phyloP scores from a whole-genome alignment of 352 stramenopile species.

The Globisporangium canariense region DNA sequence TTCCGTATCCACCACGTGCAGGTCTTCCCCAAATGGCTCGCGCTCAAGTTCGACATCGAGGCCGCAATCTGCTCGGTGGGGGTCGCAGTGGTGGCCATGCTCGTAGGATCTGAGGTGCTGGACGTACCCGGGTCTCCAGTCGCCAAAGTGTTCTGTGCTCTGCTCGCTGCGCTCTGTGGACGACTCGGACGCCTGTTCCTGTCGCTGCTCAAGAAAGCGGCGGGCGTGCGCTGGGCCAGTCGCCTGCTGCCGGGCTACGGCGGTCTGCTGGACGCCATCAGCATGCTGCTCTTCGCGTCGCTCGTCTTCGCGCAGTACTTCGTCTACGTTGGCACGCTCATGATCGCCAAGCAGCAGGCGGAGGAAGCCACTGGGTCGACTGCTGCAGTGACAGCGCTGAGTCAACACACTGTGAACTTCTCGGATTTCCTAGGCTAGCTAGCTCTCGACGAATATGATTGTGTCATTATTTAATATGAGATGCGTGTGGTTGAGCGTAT shows the following conservation, averaged over 20 bases:
- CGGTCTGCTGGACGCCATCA: conserved; percentile 88
- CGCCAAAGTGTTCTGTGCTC: conserved; percentile 10
- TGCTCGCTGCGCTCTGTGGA: conserved; percentile 25
- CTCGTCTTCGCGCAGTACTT: conserved; percentile 50
- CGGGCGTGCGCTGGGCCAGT: conserved; percentile 90
- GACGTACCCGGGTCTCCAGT: conserved; percentile 18
- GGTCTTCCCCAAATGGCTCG: conserved; percentile 38
- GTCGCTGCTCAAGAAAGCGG: conserved; percentile 91
- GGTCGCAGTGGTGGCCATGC: conserved; percentile 32
- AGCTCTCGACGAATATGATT: background rate
- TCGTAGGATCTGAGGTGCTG: conserved; percentile 30
- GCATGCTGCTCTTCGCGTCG: conserved; percentile 88
- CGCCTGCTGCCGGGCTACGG: conserved; percentile 92
- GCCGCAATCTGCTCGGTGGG: conserved; percentile 36
- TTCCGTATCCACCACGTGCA: conserved; percentile 41
- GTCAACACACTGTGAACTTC: background rate
- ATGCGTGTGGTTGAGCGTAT: too few species aligned
- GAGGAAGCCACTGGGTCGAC: background rate
- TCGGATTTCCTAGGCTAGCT: background rate
- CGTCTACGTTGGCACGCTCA: conserved; percentile 26
- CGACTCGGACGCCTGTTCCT: conserved; percentile 90
- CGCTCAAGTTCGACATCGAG: conserved; percentile 48
- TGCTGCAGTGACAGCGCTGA: background rate
- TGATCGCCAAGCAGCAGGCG: background rate
- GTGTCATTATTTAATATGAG: background rate